Conservation (phyloP, 257 asterid genomes). For the Verbascum thapsus region DNA sequence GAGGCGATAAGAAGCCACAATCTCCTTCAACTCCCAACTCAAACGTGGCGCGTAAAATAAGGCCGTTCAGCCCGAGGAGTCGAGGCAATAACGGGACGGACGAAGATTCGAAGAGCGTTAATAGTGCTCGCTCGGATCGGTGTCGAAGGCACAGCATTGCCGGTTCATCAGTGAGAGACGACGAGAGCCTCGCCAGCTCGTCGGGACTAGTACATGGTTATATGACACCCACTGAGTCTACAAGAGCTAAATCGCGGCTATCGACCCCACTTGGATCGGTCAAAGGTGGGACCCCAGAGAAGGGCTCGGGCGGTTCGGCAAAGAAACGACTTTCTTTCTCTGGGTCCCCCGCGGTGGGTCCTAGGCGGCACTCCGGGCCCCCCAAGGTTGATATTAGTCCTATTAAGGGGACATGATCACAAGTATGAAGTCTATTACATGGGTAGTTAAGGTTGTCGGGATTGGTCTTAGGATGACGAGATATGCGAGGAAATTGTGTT, state of each 20-base stretch:
- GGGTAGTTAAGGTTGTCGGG: too few relatives aligned
- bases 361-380: slow-evolving; percentile 63
- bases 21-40: slow-evolving; percentile 68
- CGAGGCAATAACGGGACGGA: slow-evolving; percentile 45
- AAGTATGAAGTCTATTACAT: too few relatives aligned
- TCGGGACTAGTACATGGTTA: slow-evolving; percentile 51
- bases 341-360: slow-evolving; percentile 51
- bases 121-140: slow-evolving; percentile 63
- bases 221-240: slow-evolving; percentile 74
- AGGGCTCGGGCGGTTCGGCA: slow-evolving; percentile 41
- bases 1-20: slow-evolving; percentile 28
- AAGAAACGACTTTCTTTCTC: slow-evolving; percentile 71
- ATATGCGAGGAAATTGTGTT: too few relatives aligned
- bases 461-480: too few relatives aligned
- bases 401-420: slow-evolving; percentile 35
- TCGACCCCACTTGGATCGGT: slow-evolving; percentile 53
- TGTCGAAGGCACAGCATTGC: slow-evolving; percentile 73
- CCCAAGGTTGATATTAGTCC: slow-evolving; percentile 43
- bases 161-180: slow-evolving; percentile 73
- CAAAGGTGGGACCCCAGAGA: slow-evolving; percentile 47
- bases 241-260: slow-evolving; percentile 64
- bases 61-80: slow-evolving; percentile 40
- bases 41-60: slow-evolving; percentile 35
- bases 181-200: slow-evolving; percentile 74
- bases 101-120: slow-evolving; percentile 70